phyloP scores from a whole-genome alignment of 805 yeast genomes.

The Yarrowia sp. region DNA sequence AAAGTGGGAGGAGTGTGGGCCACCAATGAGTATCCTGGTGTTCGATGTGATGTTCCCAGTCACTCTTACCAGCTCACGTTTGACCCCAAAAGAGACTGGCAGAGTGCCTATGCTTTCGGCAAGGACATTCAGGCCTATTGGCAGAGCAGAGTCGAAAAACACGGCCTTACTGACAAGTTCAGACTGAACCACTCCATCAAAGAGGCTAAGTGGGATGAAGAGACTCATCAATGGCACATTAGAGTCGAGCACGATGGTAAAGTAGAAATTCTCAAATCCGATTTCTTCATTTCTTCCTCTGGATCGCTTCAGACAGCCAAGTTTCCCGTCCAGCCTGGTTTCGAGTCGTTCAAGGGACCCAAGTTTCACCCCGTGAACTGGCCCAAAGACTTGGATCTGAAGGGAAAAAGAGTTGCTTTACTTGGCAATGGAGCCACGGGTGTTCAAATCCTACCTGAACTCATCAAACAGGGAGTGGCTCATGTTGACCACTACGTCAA shows the following conservation, averaged over 20 bases:
- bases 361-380: conserved; percentile 49
- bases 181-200: conserved; percentile 41
- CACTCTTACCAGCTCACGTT: conserved; percentile 47
- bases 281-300: conserved; percentile 45
- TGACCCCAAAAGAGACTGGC: conserved; percentile 47
- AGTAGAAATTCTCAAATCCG: conserved; percentile 41
- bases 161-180: conserved; percentile 43
- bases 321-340: conserved; percentile 46
- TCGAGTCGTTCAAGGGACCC: conserved; percentile 47
- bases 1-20: conserved; percentile 47
- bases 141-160: conserved; percentile 44
- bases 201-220: conserved; percentile 41
- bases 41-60: conserved; percentile 46
- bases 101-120: conserved; percentile 44
- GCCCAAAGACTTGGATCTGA: conserved; percentile 45
- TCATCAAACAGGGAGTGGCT: conserved; percentile 41
- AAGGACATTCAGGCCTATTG: conserved; percentile 45
- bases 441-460: conserved; percentile 46
- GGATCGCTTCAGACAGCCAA: conserved; percentile 47
- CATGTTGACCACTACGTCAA: conserved; percentile 32
- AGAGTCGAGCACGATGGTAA: conserved; percentile 33
- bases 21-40: conserved; percentile 45
- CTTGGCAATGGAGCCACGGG: conserved; percentile 52
- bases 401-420: conserved; percentile 47
- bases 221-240: conserved; percentile 20